Conservation (phyloP, 768 basidiomycete genomes). For the Multifurca ochricompacta region DNA sequence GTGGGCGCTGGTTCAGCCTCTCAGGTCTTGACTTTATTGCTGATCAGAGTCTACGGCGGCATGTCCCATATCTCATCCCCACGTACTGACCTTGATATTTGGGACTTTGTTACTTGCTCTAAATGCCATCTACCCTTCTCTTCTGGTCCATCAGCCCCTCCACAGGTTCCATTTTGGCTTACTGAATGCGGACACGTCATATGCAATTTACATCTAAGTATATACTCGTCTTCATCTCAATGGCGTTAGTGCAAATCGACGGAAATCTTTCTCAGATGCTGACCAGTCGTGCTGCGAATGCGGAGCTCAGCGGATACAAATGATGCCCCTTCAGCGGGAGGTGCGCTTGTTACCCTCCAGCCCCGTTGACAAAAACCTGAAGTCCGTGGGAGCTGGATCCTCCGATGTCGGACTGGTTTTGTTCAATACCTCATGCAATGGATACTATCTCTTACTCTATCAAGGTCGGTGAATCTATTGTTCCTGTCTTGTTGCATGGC, state of each 20-base stretch:
- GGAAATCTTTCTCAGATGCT: slow-evolving; percentile 38
- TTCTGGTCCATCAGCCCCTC: slow-evolving; percentile 39
- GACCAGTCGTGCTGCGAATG: slow-evolving; percentile 74
- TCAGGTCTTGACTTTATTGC: too few species aligned
- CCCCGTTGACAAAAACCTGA: background rate
- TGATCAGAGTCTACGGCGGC: too few species aligned
- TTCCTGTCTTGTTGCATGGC: background rate
- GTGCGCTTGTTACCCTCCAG: slow-evolving; percentile 32
- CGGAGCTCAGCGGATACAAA: slow-evolving; percentile 51
- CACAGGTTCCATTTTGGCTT: slow-evolving; percentile 75
- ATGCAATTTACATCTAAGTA: slow-evolving; percentile 82
- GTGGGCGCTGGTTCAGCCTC: too few species aligned
- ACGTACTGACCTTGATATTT: slow-evolving; percentile 48
- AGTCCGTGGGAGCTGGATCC: slow-evolving; percentile 50
- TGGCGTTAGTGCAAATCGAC: background rate
- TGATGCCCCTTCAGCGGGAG: slow-evolving; percentile 67
- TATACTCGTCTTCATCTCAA: slow-evolving; percentile 20
- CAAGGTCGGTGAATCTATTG: slow-evolving; percentile 39
- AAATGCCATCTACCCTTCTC: slow-evolving; percentile 63
- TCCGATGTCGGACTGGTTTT: slow-evolving; percentile 82
- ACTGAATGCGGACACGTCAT: slow-evolving; percentile 84
- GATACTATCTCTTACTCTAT: slow-evolving; percentile 60
- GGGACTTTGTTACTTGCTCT: slow-evolving; percentile 71
- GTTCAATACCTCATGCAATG: slow-evolving; percentile 48
- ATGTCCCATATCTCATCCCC: slow-evolving; percentile 35